phyloP scores from a whole-genome alignment of 2,329 filamentous ascomycete species.

The Colletotrichum liriopes region DNA sequence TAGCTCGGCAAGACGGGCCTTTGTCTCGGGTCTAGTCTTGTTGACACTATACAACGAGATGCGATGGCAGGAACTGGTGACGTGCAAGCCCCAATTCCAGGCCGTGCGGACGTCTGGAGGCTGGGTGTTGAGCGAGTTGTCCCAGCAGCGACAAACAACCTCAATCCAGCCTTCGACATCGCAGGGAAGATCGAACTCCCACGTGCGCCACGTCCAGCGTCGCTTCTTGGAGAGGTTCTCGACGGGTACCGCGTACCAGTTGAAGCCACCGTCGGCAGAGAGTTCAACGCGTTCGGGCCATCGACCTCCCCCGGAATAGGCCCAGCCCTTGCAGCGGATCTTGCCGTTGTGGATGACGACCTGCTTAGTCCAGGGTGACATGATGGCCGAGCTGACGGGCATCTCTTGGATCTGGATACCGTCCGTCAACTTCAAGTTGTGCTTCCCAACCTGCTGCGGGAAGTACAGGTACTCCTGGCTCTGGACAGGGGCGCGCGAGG shows the following conservation, averaged over 20 bases:
- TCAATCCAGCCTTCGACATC: conserved; percentile 75
- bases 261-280: conserved; percentile 73
- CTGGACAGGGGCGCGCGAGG: conserved; percentile 74
- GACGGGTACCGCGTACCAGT: conserved; percentile 75
- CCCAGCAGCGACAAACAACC: conserved; percentile 72
- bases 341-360: conserved; percentile 73
- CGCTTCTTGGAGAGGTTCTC: conserved; percentile 70
- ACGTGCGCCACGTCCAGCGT: conserved; percentile 75
- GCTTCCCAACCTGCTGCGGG: conserved; percentile 77
- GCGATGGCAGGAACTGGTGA: conserved; percentile 74
- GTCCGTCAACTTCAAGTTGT: conserved; percentile 72
- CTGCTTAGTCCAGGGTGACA: conserved; percentile 74
- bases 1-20: conserved; percentile 65
- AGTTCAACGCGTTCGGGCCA: conserved; percentile 77
- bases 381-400: conserved; percentile 78
- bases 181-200: conserved; percentile 75
- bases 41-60: conserved; percentile 77
- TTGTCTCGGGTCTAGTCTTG: conserved; percentile 63
- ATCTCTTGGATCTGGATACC: conserved; percentile 81
- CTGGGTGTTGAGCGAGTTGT: conserved; percentile 74
- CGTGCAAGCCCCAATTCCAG: conserved; percentile 78
- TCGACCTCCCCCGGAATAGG: conserved; percentile 70
- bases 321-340: conserved; percentile 72
- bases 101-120: conserved; percentile 67
- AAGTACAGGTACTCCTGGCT: conserved; percentile 79